Conservation (phyloP, 2,329 filamentous ascomycete species). For the Ambrosiella cleistominuta region DNA sequence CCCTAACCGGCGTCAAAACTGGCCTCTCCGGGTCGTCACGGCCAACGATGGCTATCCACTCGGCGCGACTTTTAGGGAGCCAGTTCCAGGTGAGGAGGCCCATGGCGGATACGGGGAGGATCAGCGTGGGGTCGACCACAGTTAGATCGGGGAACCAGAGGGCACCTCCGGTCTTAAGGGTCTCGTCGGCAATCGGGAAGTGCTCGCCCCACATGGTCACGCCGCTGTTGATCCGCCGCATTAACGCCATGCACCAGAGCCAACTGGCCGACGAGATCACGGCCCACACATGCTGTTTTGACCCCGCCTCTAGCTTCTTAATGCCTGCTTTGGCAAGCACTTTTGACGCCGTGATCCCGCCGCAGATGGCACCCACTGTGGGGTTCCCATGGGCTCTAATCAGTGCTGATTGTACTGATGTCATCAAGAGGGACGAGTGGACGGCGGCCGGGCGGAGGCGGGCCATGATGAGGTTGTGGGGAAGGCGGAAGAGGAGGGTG, state of each 20-base stretch:
- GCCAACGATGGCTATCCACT: conserved; percentile 10
- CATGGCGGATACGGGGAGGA: conserved; percentile 23
- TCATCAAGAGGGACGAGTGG: conserved; percentile 14
- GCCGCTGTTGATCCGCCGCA: conserved; percentile 17
- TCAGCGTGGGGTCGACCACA: conserved; percentile 31
- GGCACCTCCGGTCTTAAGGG: conserved; percentile 31
- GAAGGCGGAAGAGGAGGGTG: conserved; percentile 29
- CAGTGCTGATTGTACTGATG: conserved; percentile 14
- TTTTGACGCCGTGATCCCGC: not conserved
- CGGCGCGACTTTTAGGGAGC: conserved; percentile 7
- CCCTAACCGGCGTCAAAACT: conserved; percentile 9
- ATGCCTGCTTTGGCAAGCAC: not conserved
- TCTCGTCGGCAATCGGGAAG: conserved; percentile 20
- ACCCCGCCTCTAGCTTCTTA: too few relatives aligned
- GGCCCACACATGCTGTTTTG: too few relatives aligned
- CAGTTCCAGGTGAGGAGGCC: conserved; percentile 8
- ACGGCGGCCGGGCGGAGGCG: conserved; percentile 16
- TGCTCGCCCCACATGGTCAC: conserved; percentile 13
- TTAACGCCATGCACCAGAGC: conserved; percentile 13
- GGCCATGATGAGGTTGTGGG: conserved; percentile 26
- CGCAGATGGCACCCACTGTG: too few relatives aligned
- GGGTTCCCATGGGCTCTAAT: conserved; percentile 15
- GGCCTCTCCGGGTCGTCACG: conserved; percentile 9
- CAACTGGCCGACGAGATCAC: conserved; percentile 12
- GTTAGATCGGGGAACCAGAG: conserved; percentile 40